Base-by-base conservation (phyloP, 371 early-diverging fungal genomes). In the Lichtheimia hyalospora region DNA sequence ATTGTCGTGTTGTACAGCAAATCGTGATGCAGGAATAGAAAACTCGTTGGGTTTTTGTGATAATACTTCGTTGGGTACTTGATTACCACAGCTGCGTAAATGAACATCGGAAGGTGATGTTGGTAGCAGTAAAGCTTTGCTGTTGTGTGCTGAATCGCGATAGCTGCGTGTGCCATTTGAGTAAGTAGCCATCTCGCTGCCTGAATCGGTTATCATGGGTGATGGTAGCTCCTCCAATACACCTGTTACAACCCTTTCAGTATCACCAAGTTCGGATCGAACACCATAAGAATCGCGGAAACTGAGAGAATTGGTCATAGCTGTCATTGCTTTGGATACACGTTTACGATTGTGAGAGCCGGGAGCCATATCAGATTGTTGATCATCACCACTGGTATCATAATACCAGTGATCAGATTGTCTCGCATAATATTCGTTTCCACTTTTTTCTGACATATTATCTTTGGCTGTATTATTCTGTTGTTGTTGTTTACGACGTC, bases 21-120 rank as follows among this genome's bases (percentile, higher is more conserved):
- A 60, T 14, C 63, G 53, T 13, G 63, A 20, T 1, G 71, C 66
- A 8, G 65, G 75, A 13, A 67, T 24, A 4, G 77, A 73, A 23
- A 73, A 69, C 42, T 78, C 74, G 43, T 78, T 78, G 18, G 79
- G 79, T 39, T 78, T 78, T 24, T 78, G 79, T 15, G 64, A 57
- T 5, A 65, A 27, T 3, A 73, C 62, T 44, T 78, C 75, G 52
- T 78, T 75, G 5, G 75, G 75, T 24, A 71, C 64, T 54, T 75
- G 75, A 2, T 69, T 70, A 2, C 34, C 34, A 34, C 34, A 34
- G 40, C 54, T 61, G 13, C 64, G 49, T 8, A 53, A 25, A 2
- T 63, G 58, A 39, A 20, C 44, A 2, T 39, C 15, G 0, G 34
- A 34, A 34, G 34, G 34, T 8, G 34, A 34, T 8, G 34, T 34